Evolutionary conservation across 345 rosid genomes (phyloP).

Genomic region (Odontarrhena argentea): DNA sequence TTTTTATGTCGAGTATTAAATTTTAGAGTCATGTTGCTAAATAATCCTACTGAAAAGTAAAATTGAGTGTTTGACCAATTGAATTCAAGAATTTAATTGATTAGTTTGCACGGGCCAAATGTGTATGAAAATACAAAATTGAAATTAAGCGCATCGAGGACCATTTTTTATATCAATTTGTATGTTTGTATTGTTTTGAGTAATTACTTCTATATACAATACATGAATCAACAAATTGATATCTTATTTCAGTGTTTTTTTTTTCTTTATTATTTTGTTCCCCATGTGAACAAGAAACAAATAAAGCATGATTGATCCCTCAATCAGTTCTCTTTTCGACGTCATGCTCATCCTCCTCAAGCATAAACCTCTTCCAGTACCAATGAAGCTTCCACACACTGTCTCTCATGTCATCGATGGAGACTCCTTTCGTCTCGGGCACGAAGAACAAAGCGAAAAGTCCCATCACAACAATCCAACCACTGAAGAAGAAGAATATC

Average conservation of each 20-base stretch:
- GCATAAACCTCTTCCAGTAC: constrained; percentile 55
- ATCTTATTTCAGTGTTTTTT: not conserved
- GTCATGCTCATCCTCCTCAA: constrained; percentile 21
- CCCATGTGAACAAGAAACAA: too few relatives aligned
- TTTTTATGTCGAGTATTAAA: too few relatives aligned
- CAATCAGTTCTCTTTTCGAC: constrained; percentile 20
- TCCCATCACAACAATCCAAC: constrained; percentile 51
- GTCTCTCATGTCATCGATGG: constrained; percentile 49
- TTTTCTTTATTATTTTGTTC: too few relatives aligned
- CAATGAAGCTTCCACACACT: constrained; percentile 52
- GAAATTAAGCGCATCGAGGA: too few relatives aligned
- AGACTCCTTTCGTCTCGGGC: constrained; percentile 55
- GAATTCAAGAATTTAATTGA: too few relatives aligned
- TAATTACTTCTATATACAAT: not conserved
- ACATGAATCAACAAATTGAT: constrained; percentile 26
- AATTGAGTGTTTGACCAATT: too few relatives aligned
- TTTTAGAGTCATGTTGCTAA: too few relatives aligned
- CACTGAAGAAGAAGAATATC: constrained; percentile 58
- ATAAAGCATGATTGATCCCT: not conserved
- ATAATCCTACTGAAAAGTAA: too few relatives aligned
- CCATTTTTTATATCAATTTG: too few relatives aligned
- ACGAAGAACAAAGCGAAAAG: constrained; percentile 42
- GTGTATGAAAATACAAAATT: too few relatives aligned
- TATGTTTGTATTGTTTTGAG: too few relatives aligned
- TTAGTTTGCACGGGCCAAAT: too few relatives aligned